Conservation (phyloP, 352 stramenopile species). For the Globisporangium spiculum region DNA sequence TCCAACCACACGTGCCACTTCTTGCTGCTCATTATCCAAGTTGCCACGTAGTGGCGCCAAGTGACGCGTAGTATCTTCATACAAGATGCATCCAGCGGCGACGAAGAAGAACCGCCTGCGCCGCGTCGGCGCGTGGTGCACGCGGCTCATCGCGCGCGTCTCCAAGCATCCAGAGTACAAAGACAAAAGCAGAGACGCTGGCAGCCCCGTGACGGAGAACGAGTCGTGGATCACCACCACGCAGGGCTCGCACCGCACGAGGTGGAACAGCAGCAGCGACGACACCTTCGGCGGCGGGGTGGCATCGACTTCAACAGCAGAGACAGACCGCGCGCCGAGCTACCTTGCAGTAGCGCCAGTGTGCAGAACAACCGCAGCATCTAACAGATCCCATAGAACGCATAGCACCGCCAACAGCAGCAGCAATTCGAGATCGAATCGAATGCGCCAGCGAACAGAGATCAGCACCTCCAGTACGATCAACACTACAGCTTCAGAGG, state of each 20-base stretch:
- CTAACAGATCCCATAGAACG: not conserved
- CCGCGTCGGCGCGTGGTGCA: slow-evolving; percentile 15
- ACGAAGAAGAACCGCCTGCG: slow-evolving; percentile 5
- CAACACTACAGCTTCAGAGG: not conserved
- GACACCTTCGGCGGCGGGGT: not conserved
- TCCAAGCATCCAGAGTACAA: not conserved
- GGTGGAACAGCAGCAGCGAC: slow-evolving; percentile 6
- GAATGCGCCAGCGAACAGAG: not conserved
- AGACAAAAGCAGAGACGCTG: not conserved
- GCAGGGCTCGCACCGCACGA: not conserved
- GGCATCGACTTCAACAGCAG: not conserved
- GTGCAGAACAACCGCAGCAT: not conserved
- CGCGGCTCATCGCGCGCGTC: slow-evolving; percentile 7
- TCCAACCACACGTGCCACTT: not conserved
- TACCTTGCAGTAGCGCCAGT: not conserved
- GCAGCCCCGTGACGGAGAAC: slow-evolving; percentile 9
- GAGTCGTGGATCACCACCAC: slow-evolving; percentile 13
- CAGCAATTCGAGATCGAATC: not conserved
- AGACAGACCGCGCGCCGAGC: slow-evolving; percentile 2
- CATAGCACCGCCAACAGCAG: not conserved
- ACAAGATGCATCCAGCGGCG: not conserved
- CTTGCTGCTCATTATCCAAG: slow-evolving; percentile 11
- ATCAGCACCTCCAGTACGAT: not conserved
- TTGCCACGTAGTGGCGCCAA: not conserved
- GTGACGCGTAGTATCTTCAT: not conserved